These are phyloP conservation scores for Phytophthora crassamura DNA, from an alignment of 352 stramenopile genomes.

Conservation along the genomic window DNA sequence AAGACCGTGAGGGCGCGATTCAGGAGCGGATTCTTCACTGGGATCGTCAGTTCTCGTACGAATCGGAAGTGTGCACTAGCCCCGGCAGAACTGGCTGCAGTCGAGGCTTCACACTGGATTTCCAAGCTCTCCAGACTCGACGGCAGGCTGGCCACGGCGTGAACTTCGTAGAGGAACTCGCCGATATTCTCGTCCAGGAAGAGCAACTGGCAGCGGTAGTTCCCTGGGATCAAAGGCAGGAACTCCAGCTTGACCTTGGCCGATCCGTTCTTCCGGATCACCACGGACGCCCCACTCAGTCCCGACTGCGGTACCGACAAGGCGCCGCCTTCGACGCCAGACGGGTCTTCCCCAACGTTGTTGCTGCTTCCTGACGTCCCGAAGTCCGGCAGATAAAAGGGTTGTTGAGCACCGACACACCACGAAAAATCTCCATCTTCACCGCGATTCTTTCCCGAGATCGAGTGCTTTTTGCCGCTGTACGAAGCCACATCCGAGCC, in stretches of 20 bases:
- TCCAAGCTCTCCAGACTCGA: constrained; percentile 75
- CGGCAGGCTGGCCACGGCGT: constrained; percentile 83
- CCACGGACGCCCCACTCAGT: constrained; percentile 21
- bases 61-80: constrained; percentile 50
- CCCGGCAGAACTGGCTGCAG: constrained; percentile 8
- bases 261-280: constrained; percentile 60
- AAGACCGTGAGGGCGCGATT: constrained; percentile 72
- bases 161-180: constrained; percentile 95
- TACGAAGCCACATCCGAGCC: constrained; percentile 1
- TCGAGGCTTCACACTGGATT: constrained; percentile 74
- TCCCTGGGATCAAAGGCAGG: constrained; percentile 86
- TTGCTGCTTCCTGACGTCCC: constrained; percentile 39
- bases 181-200: constrained; percentile 93
- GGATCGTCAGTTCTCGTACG: constrained; percentile 79
- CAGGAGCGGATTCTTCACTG: constrained; percentile 81
- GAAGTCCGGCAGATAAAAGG: constrained; percentile 81
- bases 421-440: constrained; percentile 60
- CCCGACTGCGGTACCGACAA: constrained; percentile 17
- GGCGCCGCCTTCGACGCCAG: constrained; percentile 11
- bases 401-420: constrained; percentile 71
- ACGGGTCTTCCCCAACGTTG: constrained; percentile 19
- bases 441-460: constrained; percentile 28
- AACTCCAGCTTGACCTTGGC: constrained; percentile 89
- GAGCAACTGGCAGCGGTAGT: constrained; percentile 91
- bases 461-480: constrained; percentile 5